Conservation (phyloP, 2,329 filamentous ascomycete genomes). For the Alternaria sp. region DNA sequence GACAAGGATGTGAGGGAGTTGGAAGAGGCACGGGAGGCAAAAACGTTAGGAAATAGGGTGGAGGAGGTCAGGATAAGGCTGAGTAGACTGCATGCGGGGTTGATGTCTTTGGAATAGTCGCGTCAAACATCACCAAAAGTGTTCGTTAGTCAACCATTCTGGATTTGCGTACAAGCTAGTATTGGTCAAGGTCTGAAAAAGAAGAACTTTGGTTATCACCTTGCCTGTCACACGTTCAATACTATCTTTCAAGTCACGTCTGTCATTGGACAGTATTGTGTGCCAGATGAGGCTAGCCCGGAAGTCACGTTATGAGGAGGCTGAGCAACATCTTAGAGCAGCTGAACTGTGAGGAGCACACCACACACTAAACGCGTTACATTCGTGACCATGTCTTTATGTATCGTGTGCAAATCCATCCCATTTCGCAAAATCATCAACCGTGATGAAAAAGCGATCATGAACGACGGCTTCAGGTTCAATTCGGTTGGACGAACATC, state of each 20-base stretch:
- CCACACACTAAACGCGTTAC: no score
- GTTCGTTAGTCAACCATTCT: no score
- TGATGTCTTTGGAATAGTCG: background rate
- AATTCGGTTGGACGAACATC: background rate
- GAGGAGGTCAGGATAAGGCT: background rate
- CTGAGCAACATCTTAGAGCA: no score
- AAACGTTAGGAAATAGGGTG: no score
- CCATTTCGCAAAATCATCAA: background rate
- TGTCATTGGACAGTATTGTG: no score
- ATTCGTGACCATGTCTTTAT: background rate
- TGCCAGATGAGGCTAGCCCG: no score
- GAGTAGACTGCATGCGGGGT: background rate
- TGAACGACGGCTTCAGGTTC: background rate
- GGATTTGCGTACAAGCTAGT: accelerated
- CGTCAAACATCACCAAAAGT: no score
- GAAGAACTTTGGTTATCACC: accelerated
- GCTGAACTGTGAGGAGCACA: background rate
- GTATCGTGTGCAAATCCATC: background rate
- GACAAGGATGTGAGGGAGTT: no score
- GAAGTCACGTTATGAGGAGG: background rate
- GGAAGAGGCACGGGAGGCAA: background rate
- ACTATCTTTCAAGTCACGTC: no score
- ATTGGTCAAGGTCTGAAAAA: accelerated
- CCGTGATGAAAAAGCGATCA: background rate
- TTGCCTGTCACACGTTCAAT: no score